Evolutionary conservation across 2,329 filamentous ascomycete species (phyloP).

Genomic region (Aciculosporium take): DNA sequence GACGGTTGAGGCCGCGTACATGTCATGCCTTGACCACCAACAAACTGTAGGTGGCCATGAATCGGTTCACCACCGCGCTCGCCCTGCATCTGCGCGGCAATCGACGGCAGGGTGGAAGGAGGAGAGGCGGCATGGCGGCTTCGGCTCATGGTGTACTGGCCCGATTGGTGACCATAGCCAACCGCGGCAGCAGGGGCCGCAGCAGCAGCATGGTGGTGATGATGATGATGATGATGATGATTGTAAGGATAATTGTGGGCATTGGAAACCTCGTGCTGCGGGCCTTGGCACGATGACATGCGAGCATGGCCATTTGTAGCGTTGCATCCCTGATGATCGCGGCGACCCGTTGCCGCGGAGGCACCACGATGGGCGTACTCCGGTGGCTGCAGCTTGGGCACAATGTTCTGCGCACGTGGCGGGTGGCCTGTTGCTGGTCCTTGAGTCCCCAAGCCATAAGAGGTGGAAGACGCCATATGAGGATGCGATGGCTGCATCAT

Average conservation of each 20-base stretch:
- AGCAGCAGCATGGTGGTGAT: neutral
- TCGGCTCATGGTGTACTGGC: constrained; percentile 1
- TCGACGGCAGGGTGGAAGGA: constrained; percentile 13
- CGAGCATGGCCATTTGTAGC: constrained; percentile 1
- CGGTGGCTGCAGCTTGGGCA: constrained; percentile 12
- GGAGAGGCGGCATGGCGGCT: neutral
- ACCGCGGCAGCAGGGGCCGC: neutral
- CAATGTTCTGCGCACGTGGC: constrained; percentile 11
- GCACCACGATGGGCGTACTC: constrained; percentile 7
- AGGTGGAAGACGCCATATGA: constrained; percentile 4
- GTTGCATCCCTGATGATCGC: neutral
- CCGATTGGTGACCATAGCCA: neutral
- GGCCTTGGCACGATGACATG: constrained; percentile 1
- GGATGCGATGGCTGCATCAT: constrained; percentile 1
- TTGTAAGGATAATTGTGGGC: neutral
- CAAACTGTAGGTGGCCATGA: neutral
- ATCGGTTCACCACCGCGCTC: neutral
- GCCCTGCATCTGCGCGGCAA: constrained; percentile 11
- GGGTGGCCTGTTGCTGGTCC: neutral
- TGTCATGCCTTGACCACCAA: neutral
- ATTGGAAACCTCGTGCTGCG: neutral
- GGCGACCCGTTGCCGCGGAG: neutral
- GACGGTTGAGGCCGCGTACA: neutral
- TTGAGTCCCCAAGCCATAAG: constrained; percentile 3
- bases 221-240: neutral